phyloP scores from a whole-genome alignment of 306 rosid genomes.

The Nissolia schottii region DNA sequence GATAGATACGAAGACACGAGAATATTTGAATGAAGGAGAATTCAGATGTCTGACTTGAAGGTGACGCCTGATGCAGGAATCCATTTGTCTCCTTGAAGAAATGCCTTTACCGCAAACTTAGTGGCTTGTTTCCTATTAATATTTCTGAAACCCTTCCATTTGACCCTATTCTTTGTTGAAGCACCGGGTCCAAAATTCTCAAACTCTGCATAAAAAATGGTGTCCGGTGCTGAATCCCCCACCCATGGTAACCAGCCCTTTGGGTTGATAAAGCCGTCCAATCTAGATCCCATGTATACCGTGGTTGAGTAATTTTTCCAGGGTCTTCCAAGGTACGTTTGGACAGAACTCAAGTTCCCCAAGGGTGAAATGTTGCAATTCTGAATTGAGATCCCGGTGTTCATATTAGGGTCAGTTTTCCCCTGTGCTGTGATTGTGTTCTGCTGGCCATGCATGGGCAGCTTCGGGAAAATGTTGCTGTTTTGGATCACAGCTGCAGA shows the following conservation, averaged over 20 bases:
- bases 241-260: conserved; percentile 74
- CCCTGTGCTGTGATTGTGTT: conserved; percentile 84
- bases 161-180: conserved; percentile 54
- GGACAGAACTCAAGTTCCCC: conserved; percentile 47
- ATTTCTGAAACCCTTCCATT: conserved; percentile 65
- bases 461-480: conserved; percentile 47
- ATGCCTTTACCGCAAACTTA: conserved; percentile 42
- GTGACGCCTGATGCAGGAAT: conserved; percentile 41
- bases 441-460: conserved; percentile 56
- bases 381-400: conserved; percentile 63
- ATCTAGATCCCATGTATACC: conserved; percentile 34
- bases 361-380: conserved; percentile 44
- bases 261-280: conserved; percentile 45
- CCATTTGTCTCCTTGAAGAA: conserved; percentile 57
- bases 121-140: conserved; percentile 36
- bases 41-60: too few relatives aligned
- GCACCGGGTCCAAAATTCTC: conserved; percentile 63
- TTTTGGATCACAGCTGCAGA: conserved; percentile 61
- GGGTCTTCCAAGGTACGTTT: conserved; percentile 70
- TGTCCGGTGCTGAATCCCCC: conserved; percentile 56
- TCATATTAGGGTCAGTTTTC: conserved; percentile 61
- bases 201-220: conserved; percentile 64
- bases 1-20: too few relatives aligned
- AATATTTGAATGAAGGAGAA: too few relatives aligned
- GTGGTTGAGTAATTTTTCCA: conserved; percentile 90